Percentiles rank a stretch among this genome's conserved stretches.
phyloP scores from a whole-genome alignment of 768 basidiomycete species.

The Mycena galericulata region DNA sequence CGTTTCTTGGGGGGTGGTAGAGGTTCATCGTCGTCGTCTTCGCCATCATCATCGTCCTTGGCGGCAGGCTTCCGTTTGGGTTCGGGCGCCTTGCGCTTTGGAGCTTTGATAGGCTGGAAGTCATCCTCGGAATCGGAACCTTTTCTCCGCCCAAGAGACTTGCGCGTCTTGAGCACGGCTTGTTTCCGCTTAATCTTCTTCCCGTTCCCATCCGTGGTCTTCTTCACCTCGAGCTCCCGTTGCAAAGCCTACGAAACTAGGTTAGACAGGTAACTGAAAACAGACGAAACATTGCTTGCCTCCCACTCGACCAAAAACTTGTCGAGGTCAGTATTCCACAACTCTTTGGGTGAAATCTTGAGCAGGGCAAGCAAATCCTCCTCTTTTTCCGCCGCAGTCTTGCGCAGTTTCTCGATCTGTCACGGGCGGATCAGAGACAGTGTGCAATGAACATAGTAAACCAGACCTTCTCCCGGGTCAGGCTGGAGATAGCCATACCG shows the following conservation, averaged over 20 bases:
- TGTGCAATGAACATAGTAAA: not conserved
- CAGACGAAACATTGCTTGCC: slow-evolving; percentile 57
- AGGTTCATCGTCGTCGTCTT: slow-evolving; percentile 37
- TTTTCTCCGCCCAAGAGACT: slow-evolving; percentile 53
- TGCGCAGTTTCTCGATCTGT: slow-evolving; percentile 86
- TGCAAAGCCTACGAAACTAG: slow-evolving; percentile 55
- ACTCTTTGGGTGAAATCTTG: slow-evolving; percentile 78
- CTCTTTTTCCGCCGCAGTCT: slow-evolving; percentile 87
- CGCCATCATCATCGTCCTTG: slow-evolving; percentile 37
- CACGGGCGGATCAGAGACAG: not conserved
- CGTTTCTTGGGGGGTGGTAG: slow-evolving; percentile 43
- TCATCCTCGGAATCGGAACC: slow-evolving; percentile 58
- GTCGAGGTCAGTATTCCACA: slow-evolving; percentile 94
- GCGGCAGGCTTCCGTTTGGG: slow-evolving; percentile 29
- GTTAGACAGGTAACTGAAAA: slow-evolving; percentile 22
- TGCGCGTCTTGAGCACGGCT: slow-evolving; percentile 58
- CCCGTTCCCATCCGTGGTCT: slow-evolving; percentile 55
- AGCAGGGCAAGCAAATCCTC: slow-evolving; percentile 82
- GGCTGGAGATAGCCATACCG: slow-evolving; percentile 94
- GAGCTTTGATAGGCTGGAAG: slow-evolving; percentile 61
- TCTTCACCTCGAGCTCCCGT: slow-evolving; percentile 58
- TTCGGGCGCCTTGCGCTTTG: slow-evolving; percentile 55
- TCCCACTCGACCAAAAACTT: slow-evolving; percentile 87
- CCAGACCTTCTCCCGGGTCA: slow-evolving; percentile 91
- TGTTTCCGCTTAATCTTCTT: slow-evolving; percentile 63